These are phyloP conservation scores for Corylus americana DNA, from an alignment of 306 rosid species.

Conservation along the genomic window DNA sequence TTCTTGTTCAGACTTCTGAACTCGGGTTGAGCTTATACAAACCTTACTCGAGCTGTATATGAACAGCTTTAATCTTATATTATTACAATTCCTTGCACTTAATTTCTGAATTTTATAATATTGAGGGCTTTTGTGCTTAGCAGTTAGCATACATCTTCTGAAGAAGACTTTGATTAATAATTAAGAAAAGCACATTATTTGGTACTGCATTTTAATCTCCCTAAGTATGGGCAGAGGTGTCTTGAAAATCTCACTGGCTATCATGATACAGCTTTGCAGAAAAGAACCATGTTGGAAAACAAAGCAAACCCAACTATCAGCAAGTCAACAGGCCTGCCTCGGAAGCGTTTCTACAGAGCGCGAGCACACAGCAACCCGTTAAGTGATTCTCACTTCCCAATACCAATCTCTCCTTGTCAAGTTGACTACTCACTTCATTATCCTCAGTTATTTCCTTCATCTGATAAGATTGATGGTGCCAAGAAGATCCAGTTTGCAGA, in stretches of 20 bases:
- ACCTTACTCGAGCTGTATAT: no score
- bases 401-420: constrained; percentile 71
- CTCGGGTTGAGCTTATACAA: no score
- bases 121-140: not conserved
- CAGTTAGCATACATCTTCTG: not conserved
- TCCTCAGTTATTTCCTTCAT: constrained; percentile 56
- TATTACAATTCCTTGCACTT: not conserved
- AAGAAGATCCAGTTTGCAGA: constrained; percentile 84
- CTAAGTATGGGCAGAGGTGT: constrained; percentile 2
- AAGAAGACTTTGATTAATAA: not conserved
- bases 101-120: not conserved
- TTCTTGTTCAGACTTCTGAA: no score
- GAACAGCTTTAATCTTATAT: no score
- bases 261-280: constrained; percentile 37
- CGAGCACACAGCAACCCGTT: constrained; percentile 97
- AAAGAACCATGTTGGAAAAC: constrained; percentile 54
- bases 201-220: constrained; percentile 6
- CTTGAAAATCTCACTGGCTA: constrained; percentile 29
- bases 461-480: constrained; percentile 43
- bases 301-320: constrained; percentile 56
- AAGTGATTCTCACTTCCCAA: constrained; percentile 94
- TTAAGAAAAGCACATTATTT: not conserved
- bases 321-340: constrained; percentile 90
- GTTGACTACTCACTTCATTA: constrained; percentile 78
- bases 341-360: constrained; percentile 96